Evolutionary conservation across 768 basidiomycete species (phyloP), one percentile per base, ranked within the genome.

Genomic region (Russula virescens): DNA sequence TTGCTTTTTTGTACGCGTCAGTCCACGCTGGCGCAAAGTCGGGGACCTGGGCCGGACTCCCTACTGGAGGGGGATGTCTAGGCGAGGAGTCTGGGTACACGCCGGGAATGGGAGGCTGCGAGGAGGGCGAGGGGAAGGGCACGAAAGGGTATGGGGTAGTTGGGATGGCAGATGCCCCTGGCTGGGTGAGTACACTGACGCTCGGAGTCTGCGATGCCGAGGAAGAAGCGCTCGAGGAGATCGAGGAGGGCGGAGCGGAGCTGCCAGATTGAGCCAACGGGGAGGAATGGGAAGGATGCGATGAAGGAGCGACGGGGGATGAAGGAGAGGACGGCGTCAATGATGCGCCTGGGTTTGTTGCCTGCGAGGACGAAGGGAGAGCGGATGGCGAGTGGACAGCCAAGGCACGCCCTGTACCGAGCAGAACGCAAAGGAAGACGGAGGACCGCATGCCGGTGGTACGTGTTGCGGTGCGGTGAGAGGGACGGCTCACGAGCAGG

Each of bases 71-170:
- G 2, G 87, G 87, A 31, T 74, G 73, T 21, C 73, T 73, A 1
- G 87, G 87, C 63, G 85, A 80, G 4, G 79, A 78, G 11, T 75
- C 73, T 11, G 83, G 82, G 69, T 81, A 88, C 5, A 82, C 71
- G 9, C 79, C 79, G 0, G 81, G 77, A 54, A 83, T 73, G 8
- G 88, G 78, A 0, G 74, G 67, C 58, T 83, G 79, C 0, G 82
- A 80, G 18, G 88, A 67, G 1, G 66, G 66, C 21, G 63, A 64
- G 1, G 65, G 65, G 48, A 64, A 60, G 2, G 65, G 59, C 25
- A 19, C 48, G n/a, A 66, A 69, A 18, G 53, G 0, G 38, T 57
- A 64, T 5, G 59, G 58, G 5, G 43, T 63, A 14, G 57, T 16
- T 0, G 65, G 61, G 43, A 66, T 64, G 34, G 25, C 21, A 8